Base-by-base conservation (phyloP, 768 basidiomycete genomes). In the Termitomyces sp. region DNA sequence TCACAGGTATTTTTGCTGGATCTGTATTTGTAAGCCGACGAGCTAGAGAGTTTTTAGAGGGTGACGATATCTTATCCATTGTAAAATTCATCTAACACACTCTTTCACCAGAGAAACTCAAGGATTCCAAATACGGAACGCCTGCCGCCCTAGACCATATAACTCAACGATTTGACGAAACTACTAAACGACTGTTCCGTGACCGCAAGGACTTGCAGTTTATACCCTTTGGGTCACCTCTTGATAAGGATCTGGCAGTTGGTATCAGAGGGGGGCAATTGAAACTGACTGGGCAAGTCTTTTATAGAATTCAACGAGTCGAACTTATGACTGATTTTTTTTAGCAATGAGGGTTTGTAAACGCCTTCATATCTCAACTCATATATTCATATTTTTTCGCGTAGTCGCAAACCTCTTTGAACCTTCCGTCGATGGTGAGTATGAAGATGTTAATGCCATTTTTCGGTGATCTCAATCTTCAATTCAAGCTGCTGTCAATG, bases 1-100 rank as follows among this genome's bases (percentile, higher is more conserved):
- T 55, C 46, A n/a, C 63, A 88, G 86, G 86, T 69, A 82, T 90
- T 40, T 92, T 92, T 68, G 87, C 89, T 44, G 89, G 89, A 25
- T 90, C 89, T 5, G 87, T 92, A 14, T 92, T 92, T 66, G 89
- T 91, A 29, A 89, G 87, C 66, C 77, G 89, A 53, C 74, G 89
- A 42, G 88, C 89, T 12, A 74, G 88, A 62, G 82, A 82, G 47
- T 90, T 90, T 63, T 71, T 92, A 21, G 85, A 85, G 73, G 85
- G 89, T 86, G 57, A 29, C 19, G 29, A 58, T 44, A 19, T 38
- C 3, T 55, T 56, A 1, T 10, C 27, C 40, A 35, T 17, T 12
- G 14, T 31, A 21, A 35, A n/a, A 46, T 12, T 12, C 19, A 38
- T 32, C 25, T 35, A 16, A 53, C 27, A n/a, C 11, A 29, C 7